A percentile compares a stretch with the other conserved stretches of the same genome.
Evolutionary conservation across 2,329 filamentous ascomycete species (phyloP).

Genomic region (Dactylellina leptospora): DNA sequence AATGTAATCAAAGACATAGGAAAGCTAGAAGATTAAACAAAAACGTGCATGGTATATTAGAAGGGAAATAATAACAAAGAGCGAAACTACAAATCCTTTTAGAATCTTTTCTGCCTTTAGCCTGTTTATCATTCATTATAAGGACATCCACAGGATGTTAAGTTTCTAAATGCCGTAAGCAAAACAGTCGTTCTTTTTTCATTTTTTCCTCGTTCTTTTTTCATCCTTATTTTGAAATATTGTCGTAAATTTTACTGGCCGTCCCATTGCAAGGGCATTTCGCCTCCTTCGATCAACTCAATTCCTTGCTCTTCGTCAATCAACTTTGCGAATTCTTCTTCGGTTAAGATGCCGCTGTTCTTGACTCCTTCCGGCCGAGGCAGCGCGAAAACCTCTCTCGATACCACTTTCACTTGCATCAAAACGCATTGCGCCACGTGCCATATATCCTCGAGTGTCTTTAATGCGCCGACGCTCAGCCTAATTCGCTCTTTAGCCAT

Average conservation of each 20-base stretch:
- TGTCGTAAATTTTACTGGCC: constrained; percentile 22
- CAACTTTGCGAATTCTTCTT: constrained; percentile 70
- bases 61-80: too few species aligned
- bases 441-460: constrained; percentile 75
- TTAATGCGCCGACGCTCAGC: constrained; percentile 79
- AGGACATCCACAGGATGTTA: constrained; percentile 12
- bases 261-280: constrained; percentile 50
- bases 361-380: constrained; percentile 67
- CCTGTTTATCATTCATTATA: constrained; percentile 17
- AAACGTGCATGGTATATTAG: constrained; percentile 8
- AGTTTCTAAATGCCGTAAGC: constrained; percentile 29
- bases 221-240: neutral
- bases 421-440: constrained; percentile 74
- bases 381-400: constrained; percentile 74
- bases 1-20: neutral
- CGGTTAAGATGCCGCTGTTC: constrained; percentile 67
- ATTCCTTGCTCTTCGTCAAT: constrained; percentile 62
- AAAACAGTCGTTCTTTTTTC: neutral
- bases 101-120: constrained; percentile 11
- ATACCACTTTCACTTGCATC: constrained; percentile 78
- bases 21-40: neutral
- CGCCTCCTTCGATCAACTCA: constrained; percentile 46
- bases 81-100: constrained; percentile 12
- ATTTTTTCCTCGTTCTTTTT: constrained; percentile 7
- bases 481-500: constrained; percentile 77